Evolutionary conservation across 768 basidiomycete species (phyloP).

Genomic region (Amanita pallidorosea): DNA sequence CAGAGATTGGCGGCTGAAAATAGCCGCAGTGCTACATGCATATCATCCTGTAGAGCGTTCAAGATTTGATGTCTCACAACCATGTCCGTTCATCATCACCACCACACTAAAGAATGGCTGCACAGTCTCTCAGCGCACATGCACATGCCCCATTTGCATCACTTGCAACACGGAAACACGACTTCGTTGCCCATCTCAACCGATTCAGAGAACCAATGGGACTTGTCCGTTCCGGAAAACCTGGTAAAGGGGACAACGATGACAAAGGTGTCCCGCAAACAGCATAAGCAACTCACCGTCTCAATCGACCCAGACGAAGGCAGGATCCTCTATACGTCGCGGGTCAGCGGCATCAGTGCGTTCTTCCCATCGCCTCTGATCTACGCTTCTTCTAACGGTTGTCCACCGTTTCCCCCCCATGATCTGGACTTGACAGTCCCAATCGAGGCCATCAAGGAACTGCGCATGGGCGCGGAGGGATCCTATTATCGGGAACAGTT

Average conservation of each 20-base stretch:
- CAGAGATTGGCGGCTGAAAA: background rate
- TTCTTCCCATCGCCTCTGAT: slow-evolving; percentile 31
- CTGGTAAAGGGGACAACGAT: slow-evolving; percentile 60
- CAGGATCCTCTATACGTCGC: slow-evolving; percentile 70
- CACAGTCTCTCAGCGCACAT: background rate
- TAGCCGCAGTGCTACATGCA: background rate
- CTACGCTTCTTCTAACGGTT: too few relatives aligned
- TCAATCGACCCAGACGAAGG: slow-evolving; percentile 73
- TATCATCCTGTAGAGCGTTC: background rate
- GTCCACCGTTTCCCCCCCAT: too few relatives aligned
- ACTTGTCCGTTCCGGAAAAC: slow-evolving; percentile 38
- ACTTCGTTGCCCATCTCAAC: slow-evolving; percentile 4
- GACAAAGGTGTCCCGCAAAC: slow-evolving; percentile 76
- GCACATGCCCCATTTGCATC: background rate
- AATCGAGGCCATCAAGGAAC: slow-evolving; percentile 83
- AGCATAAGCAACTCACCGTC: slow-evolving; percentile 61
- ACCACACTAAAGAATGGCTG: background rate
- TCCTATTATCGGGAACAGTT: slow-evolving; percentile 70
- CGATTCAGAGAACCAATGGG: slow-evolving; percentile 5
- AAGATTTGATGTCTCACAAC: background rate
- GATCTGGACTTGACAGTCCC: slow-evolving; percentile 40
- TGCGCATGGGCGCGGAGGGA: slow-evolving; percentile 68
- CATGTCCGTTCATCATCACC: background rate
- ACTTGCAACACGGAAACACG: background rate
- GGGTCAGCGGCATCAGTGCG: slow-evolving; percentile 48